Base-by-base conservation (phyloP, 2,329 filamentous ascomycete species). In the Myriosclerotinia scirpicola region DNA sequence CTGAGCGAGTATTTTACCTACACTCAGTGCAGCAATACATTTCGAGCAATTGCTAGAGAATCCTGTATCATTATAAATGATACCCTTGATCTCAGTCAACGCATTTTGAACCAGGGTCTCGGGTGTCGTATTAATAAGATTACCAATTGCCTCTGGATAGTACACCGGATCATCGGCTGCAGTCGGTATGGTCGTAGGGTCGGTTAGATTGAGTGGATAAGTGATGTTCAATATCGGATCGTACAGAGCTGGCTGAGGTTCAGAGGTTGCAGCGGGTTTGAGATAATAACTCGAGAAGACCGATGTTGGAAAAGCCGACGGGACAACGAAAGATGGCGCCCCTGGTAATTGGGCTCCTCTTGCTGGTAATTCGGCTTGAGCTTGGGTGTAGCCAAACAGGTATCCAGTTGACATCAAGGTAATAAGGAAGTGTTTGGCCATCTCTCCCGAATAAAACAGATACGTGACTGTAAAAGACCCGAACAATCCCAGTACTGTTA, bases 141-240 rank as follows among this genome's bases (percentile, higher is more conserved):
- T 81, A n/a, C 76, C 79, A 44, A 79, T 75, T 1, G 82, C 78
- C 9, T 75, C 68, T 4, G 84, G 85, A 62, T 80, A 85, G 68
- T 80, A 79, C 9, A 84, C 73, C 1, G 83, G 82, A 72, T 87
- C 84, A 8, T 76, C 69, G 66, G 82, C 80, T 15, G 78, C 72
- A 1, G 77, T 76, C 9, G 84, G 84, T 48, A 87, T 81, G 0
- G 78, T 81, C 40, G 80, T 76, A 1, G 84, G 84, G 71, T 84
- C 78, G 0, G 85, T 87, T 61, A 87, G 73, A 68, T 85, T 83
- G 42, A 80, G 75, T 1, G 83, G 83, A 66, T 80, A 87, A 2
- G 82, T 85, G 68, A 81, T 78, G 69, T 86, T 83, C 56, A 85
- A 73, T 38, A 86, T 76, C 0, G 83, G 82, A 74, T 87, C 84